Percentiles rank a stretch among this genome's conserved stretches.
Evolutionary conservation across 148 eudicot species (phyloP).

Genomic region (Pouteria glomerata): DNA sequence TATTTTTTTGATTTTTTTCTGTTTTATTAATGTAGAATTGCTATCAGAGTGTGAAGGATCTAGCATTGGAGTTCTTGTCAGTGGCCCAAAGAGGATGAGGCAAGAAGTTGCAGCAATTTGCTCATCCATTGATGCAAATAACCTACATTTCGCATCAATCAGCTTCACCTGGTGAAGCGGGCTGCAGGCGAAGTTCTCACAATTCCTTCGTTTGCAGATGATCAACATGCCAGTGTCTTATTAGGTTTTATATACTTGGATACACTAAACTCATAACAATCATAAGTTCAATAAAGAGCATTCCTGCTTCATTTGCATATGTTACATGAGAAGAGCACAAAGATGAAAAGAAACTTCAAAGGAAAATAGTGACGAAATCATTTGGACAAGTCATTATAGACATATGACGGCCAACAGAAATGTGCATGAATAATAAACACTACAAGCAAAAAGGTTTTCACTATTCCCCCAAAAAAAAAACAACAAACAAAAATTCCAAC

Average conservation of each 20-base stretch:
- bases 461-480: no score
- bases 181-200: not conserved
- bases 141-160: constrained; percentile 61
- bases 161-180: constrained; percentile 67
- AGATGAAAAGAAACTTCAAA: no score
- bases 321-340: no score
- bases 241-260: not conserved
- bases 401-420: no score
- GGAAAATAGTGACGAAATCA: no score
- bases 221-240: not conserved
- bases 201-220: not conserved
- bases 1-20: not conserved
- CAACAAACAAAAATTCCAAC: no score
- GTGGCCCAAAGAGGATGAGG: constrained; percentile 66
- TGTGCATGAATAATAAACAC: no score
- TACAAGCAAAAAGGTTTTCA: no score
- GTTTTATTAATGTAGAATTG: constrained; percentile 32
- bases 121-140: constrained; percentile 37
- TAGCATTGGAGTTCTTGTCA: constrained; percentile 61
- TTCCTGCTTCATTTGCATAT: no score
- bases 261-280: no score
- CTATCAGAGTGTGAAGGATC: constrained; percentile 50
- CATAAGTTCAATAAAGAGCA: no score
- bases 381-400: no score
- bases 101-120: constrained; percentile 73